Evolutionary conservation across 2,329 filamentous ascomycete genomes (phyloP).

Genomic region (Huntiella bhutanensis): DNA sequence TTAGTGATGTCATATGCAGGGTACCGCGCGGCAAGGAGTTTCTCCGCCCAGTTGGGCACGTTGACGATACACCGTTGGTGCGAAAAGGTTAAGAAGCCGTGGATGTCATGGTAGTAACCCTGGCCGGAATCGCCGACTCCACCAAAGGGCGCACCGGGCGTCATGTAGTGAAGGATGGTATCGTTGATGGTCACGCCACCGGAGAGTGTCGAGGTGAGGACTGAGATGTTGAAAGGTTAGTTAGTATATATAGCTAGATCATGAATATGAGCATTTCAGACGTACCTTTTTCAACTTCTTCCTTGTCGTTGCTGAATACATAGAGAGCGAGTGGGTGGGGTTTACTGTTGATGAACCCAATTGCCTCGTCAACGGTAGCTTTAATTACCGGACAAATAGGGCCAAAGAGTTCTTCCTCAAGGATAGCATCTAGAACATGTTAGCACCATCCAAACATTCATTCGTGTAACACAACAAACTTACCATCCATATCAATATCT

Average conservation of each 20-base stretch:
- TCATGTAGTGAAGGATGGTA: constrained; percentile 24
- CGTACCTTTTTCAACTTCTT: constrained; percentile 18
- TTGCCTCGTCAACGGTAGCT: constrained; percentile 17
- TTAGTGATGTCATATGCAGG: constrained; percentile 12
- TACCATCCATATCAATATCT: constrained; percentile 1
- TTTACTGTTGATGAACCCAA: constrained; percentile 15
- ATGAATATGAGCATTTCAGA: constrained; percentile 7
- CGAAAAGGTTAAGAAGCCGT: constrained; percentile 26
- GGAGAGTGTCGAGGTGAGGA: constrained; percentile 23
- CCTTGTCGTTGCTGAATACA: constrained; percentile 20
- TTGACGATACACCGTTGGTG: constrained; percentile 22
- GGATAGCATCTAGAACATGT: constrained; percentile 19
- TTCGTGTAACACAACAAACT: neutral
- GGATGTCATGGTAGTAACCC: constrained; percentile 29
- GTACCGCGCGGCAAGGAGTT: constrained; percentile 13
- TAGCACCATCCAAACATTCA: constrained; percentile 15
- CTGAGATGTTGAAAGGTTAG: constrained; percentile 6
- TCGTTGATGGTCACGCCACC: constrained; percentile 34
- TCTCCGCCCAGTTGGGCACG: constrained; percentile 19
- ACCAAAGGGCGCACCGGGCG: constrained; percentile 27
- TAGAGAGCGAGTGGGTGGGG: constrained; percentile 23
- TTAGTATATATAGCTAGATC: neutral
- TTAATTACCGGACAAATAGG: constrained; percentile 24
- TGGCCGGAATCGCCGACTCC: constrained; percentile 30
- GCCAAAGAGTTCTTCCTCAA: constrained; percentile 27